Evolutionary conservation across 2,329 filamentous ascomycete genomes (phyloP).

Genomic region (Purpureocillium takamizusanense): DNA sequence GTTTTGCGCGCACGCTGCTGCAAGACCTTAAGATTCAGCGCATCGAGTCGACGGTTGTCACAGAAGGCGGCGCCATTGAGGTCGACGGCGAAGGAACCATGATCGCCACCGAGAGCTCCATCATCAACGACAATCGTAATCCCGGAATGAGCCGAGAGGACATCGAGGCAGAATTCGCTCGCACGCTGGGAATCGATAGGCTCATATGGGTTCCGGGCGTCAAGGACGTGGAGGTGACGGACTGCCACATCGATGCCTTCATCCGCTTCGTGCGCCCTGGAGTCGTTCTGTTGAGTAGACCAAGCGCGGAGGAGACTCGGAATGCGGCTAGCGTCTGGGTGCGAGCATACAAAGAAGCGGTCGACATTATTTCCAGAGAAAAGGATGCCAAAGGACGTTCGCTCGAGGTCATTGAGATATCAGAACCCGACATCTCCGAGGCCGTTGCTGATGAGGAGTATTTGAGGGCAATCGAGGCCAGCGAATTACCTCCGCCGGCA

Average conservation of each 20-base stretch:
- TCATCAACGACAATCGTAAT: conserved; percentile 20
- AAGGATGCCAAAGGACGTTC: conserved; percentile 13
- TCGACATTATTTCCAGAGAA: conserved; percentile 6
- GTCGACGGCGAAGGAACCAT: conserved; percentile 19
- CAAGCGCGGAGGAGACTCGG: conserved; percentile 3
- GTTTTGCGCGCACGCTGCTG: conserved; percentile 6
- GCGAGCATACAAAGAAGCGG: conserved; percentile 14
- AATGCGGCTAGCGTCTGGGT: conserved; percentile 2
- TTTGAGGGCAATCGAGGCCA: conserved; percentile 2
- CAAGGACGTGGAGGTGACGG: conserved; percentile 13
- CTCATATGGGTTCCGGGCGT: conserved; percentile 18
- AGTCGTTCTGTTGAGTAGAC: conserved; percentile 12
- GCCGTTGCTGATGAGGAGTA: background rate
- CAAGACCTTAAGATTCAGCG: background rate
- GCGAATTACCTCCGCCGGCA: conserved; percentile 4
- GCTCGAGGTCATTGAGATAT: conserved; percentile 13
- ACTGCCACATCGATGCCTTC: conserved; percentile 19
- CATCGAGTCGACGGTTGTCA: conserved; percentile 5
- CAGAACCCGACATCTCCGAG: conserved; percentile 10
- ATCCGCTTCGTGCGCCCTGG: conserved; percentile 16
- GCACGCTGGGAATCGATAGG: conserved; percentile 14
- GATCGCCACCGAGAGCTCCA: conserved; percentile 16
- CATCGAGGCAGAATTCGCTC: conserved; percentile 12
- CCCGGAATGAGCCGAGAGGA: conserved; percentile 9
- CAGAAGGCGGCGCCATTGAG: conserved; percentile 17